Base-by-base conservation (phyloP, 1,284 basidiomycete species). In the Flammula alnicola region DNA sequence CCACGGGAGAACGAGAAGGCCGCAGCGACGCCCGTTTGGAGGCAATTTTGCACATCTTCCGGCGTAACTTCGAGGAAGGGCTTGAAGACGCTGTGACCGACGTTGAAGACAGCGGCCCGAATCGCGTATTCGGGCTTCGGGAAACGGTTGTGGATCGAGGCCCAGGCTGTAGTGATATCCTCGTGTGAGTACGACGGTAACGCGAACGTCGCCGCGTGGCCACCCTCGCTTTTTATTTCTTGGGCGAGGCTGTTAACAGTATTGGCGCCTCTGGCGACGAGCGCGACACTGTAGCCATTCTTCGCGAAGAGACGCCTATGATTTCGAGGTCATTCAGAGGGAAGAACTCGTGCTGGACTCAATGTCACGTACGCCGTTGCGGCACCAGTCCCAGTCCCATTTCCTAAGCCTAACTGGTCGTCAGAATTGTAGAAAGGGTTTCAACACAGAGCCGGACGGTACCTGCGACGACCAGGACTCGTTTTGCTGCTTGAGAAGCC, bases 81-180 rank as follows among this genome's bases (percentile, higher is more conserved):
- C 66, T 88, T 88, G 73, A 78, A 86, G 4, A 83, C 66, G 4
- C 74, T 77, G 30, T 75, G 64, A 1, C 73, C 83, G 0, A 75
- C 78, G 62, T 91, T 91, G 71, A 77, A 91, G n/a, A 91, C 61
- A 1, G 84, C 88, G 4, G 76, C 85, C 17, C 82, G 80, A 39
- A 91, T 75, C 27, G 74, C 73, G 27, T 73, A 74, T 17, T 69
- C 56, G 0, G 78, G 73, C 23, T 72, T 66, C 0, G 74, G 70
- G 69, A 80, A 91, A 37, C 71, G 73, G 17, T 67, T 54, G 44
- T 77, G 77, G 63, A 91, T 80, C 9, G 72, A 63, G 5, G 66
- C 59, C 70, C 89, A 90, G 2, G 75, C 80, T 11, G 71, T 61
- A 10, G 75, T 70, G 32, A 91, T 70, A 8, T 81, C 76, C 9